Percentiles rank a stretch among this genome's conserved stretches.
These are phyloP conservation scores for Xylariaceae sp. DNA, from an alignment of 2,329 filamentous ascomycete genomes.

Conservation along the genomic window DNA sequence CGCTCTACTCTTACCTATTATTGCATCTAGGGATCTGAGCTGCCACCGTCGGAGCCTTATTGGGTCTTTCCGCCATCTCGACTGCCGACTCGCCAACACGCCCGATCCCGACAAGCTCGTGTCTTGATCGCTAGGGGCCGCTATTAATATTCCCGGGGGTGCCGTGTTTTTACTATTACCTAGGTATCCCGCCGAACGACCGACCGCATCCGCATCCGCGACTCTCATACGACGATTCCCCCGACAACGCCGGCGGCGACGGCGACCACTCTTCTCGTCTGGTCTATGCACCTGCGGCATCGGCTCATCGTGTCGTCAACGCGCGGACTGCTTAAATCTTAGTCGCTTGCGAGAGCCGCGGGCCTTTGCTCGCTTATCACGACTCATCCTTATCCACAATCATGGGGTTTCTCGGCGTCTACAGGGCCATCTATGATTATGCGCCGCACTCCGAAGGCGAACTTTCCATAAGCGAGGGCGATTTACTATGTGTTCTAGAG, in stretches of 20 bases:
- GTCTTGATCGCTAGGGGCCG: not conserved
- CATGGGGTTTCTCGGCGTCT: constrained; percentile 92
- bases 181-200: constrained; percentile 1
- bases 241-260: not conserved
- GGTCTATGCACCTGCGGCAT: not conserved
- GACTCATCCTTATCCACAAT: constrained; percentile 19
- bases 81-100: not conserved
- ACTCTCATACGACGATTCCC: not conserved
- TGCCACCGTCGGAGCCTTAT: not conserved
- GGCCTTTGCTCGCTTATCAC: not conserved
- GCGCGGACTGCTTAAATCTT: not conserved
- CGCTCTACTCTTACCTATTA: not conserved
- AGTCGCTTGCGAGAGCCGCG: not conserved
- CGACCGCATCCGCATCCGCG: constrained; percentile 1
- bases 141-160: constrained; percentile 11
- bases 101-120: constrained; percentile 1
- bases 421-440: constrained; percentile 90
- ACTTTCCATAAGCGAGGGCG: constrained; percentile 78
- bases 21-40: not conserved
- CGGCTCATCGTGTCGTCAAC: not conserved
- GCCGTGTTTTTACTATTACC: constrained; percentile 9
- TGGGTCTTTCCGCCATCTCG: not conserved
- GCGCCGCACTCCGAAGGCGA: constrained; percentile 80
- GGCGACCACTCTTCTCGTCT: not conserved
- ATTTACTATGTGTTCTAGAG: constrained; percentile 82